These are phyloP conservation scores for Aspergillus cavernicola DNA, from an alignment of 495 filamentous ascomycete species.

Conservation along the genomic window DNA sequence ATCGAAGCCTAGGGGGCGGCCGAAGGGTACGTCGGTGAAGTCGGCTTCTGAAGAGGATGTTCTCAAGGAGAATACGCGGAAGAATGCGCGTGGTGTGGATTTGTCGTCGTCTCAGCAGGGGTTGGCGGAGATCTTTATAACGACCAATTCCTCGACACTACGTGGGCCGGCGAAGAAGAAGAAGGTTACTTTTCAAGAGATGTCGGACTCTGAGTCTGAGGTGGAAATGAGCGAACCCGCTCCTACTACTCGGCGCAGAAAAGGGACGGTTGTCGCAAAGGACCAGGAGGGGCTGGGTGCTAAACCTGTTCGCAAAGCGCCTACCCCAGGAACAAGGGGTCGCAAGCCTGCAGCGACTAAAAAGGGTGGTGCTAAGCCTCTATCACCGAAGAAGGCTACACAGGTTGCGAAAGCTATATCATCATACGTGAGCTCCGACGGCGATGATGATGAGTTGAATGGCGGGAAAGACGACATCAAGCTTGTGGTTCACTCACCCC, in stretches of 20 bases:
- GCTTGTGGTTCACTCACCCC: slow-evolving; percentile 38
- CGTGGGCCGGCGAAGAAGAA: slow-evolving; percentile 47
- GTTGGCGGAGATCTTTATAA: slow-evolving; percentile 24
- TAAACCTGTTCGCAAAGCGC: slow-evolving; percentile 47
- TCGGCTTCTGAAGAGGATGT: slow-evolving; percentile 7
- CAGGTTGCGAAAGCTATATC: slow-evolving; percentile 48
- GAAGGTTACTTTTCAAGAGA: slow-evolving; percentile 51
- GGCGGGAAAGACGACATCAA: slow-evolving; percentile 38
- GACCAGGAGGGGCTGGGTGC: slow-evolving; percentile 38
- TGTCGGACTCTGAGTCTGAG: slow-evolving; percentile 36
- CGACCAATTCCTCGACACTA: slow-evolving; percentile 33
- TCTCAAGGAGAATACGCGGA: slow-evolving; percentile 21
- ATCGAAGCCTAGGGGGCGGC: slow-evolving; percentile 33
- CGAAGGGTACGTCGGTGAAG: slow-evolving; percentile 29
- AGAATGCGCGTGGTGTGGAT: slow-evolving; percentile 22
- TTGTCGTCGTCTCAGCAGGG: slow-evolving; percentile 16
- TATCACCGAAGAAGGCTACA: slow-evolving; percentile 56
- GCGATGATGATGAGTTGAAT: slow-evolving; percentile 50
- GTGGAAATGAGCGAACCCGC: slow-evolving; percentile 26
- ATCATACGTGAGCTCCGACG: slow-evolving; percentile 39
- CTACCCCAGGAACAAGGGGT: slow-evolving; percentile 27
- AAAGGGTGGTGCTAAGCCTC: slow-evolving; percentile 33
- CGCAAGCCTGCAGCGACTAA: slow-evolving; percentile 37
- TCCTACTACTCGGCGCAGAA: slow-evolving; percentile 24
- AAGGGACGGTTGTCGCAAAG: slow-evolving; percentile 11